These are phyloP conservation scores for Pseudocohnilembus persalinus DNA, from an alignment of 169 alveolate genomes.

Conservation along the genomic window DNA sequence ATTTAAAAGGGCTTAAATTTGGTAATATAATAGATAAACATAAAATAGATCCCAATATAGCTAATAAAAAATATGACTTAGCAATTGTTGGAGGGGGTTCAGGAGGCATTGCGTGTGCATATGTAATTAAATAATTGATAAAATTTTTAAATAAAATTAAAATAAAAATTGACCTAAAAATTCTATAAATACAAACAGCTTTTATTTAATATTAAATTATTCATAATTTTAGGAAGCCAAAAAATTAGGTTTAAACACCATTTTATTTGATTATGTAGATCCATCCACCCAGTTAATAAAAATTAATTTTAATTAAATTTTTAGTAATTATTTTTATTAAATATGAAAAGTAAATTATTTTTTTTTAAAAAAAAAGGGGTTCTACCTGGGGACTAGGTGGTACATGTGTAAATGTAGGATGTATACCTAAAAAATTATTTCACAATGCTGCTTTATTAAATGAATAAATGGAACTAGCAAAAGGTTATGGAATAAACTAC, in stretches of 20 bases:
- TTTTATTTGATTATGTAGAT: slow-evolving; percentile 75
- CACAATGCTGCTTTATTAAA: slow-evolving; percentile 72
- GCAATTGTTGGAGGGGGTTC: slow-evolving; percentile 84
- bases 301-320: neutral
- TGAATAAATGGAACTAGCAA: slow-evolving; percentile 39
- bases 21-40: slow-evolving; percentile 15
- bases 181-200: too few species aligned
- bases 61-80: slow-evolving; percentile 58
- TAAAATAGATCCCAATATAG: slow-evolving; percentile 8
- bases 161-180: too few species aligned
- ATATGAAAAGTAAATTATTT: neutral
- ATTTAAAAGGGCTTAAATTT: too few species aligned
- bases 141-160: too few species aligned
- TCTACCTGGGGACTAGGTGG: slow-evolving; percentile 85
- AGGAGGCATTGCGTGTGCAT: slow-evolving; percentile 76
- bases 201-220: neutral
- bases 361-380: slow-evolving; percentile 45
- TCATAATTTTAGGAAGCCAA: slow-evolving; percentile 56
- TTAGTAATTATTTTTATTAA: too few species aligned
- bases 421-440: slow-evolving; percentile 84
- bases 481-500: slow-evolving; percentile 23
- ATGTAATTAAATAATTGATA: slow-evolving; percentile 15
- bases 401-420: slow-evolving; percentile 86
- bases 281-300: slow-evolving; percentile 56
- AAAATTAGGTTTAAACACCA: slow-evolving; percentile 59